Percentiles rank a stretch among this genome's conserved stretches.
These are phyloP conservation scores for Phlebopus sp. DNA, from an alignment of 1,284 basidiomycete species.

Conservation along the genomic window DNA sequence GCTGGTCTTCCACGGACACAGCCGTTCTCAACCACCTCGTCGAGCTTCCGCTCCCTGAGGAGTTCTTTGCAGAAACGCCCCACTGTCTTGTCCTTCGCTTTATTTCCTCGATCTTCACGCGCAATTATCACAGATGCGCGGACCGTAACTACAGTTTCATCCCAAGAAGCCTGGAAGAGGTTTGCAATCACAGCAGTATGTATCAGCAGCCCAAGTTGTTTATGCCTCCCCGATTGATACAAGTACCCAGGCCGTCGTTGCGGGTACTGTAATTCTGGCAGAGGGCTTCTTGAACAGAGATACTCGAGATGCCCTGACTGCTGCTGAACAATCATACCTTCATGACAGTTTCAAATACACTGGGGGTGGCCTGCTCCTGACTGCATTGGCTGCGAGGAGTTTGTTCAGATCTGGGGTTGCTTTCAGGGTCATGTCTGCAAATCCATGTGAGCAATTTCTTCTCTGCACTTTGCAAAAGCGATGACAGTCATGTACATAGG, in stretches of 20 bases:
- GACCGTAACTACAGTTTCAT: constrained; percentile 37
- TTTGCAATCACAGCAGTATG: constrained; percentile 51
- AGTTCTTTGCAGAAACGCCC: constrained; percentile 25
- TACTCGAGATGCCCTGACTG: constrained; percentile 64
- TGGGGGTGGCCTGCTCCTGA: constrained; percentile 75
- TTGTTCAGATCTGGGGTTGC: constrained; percentile 77
- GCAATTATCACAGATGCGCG: constrained; percentile 44
- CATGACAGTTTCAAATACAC: constrained; percentile 86
- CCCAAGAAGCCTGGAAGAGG: constrained; percentile 46
- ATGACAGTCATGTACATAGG: constrained; percentile 38
- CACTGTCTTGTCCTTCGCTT: constrained; percentile 15
- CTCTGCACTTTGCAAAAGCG: not conserved
- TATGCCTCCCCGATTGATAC: not conserved
- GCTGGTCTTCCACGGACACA: constrained; percentile 9
- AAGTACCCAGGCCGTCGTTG: constrained; percentile 56
- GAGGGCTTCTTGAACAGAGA: constrained; percentile 75
- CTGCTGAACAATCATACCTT: constrained; percentile 67
- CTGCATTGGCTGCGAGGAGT: constrained; percentile 73
- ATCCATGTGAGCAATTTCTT: constrained; percentile 62
- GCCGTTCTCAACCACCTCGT: constrained; percentile 17
- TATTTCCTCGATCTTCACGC: constrained; percentile 28
- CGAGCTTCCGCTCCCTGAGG: constrained; percentile 8
- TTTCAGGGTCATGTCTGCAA: constrained; percentile 79
- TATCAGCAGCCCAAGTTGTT: constrained; percentile 2
- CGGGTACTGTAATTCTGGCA: constrained; percentile 61